Evolutionary conservation across 192 early-diverging fungal genomes (phyloP), one percentile per base, ranked within the genome.

Genomic region (Entrophospora sp.): DNA sequence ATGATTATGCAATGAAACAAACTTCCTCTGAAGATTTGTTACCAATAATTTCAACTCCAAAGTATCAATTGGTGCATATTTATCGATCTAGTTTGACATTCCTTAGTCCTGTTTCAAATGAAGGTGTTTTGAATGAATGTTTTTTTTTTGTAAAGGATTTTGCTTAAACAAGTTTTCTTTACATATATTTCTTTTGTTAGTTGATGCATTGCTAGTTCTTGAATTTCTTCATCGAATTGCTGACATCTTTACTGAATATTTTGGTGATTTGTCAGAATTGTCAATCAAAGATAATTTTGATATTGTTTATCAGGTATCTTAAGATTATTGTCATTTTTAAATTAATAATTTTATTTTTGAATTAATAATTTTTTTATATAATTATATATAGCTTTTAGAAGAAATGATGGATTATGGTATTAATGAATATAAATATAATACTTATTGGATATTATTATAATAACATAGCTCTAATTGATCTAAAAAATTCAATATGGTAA

Each of bases 201-300:
- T 90, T 1, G 80, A 91, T 65, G 89, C 92, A 20, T 75, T 93
- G 61, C 77, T 85, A 62, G 87, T 97, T 2, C 79, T 97, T 55
- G 89, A 92, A 70, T 88, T 97, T 66, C 76, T 94, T 24, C 88
- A 93, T 51, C 79, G 89, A 34, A 82, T 93, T 28, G 78, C 84
- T 18, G 87, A 91, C 58, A 81, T 93, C 60, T 66, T 96, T 13
- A 65, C 78, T 1, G 91, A 94, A 62, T 98, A 98, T 68, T 85
- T 95, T 58, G 88, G 88, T 16, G 75, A 82, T 32, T 71, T 98
- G 18, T 87, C 89, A 9, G 94, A 96, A 68, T 67, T 78, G 18
- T 84, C 84, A 25, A 82, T 98, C 20, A 91, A 90, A 74, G 94
- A 98, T 58, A 91, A 96, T 76, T 95, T 95, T 85, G 85, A 88